Evolutionary conservation across 2,329 filamentous ascomycete species (phyloP).

Genomic region (Akanthomyces uredinophilus): DNA sequence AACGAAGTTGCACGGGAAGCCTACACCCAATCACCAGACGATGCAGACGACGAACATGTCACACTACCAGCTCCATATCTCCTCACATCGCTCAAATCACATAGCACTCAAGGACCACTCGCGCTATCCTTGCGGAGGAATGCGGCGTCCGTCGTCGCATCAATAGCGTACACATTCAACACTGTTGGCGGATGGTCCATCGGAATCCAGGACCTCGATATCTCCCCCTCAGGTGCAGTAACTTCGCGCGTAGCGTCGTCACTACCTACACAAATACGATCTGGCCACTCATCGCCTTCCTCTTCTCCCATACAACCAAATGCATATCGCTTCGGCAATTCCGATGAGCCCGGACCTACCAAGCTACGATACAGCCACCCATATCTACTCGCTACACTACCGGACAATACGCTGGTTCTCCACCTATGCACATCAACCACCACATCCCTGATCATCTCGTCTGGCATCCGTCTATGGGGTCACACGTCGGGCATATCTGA

Average conservation of each 20-base stretch:
- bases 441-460: constrained; percentile 61
- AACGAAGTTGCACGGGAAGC: neutral
- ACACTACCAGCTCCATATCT: constrained; percentile 36
- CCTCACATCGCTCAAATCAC: constrained; percentile 73
- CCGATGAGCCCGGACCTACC: constrained; percentile 44
- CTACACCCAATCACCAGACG: neutral
- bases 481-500: constrained; percentile 87
- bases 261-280: constrained; percentile 26
- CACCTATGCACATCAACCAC: constrained; percentile 74
- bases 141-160: constrained; percentile 62
- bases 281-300: constrained; percentile 17
- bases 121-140: constrained; percentile 76
- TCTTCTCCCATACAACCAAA: constrained; percentile 11
- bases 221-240: constrained; percentile 39
- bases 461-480: constrained; percentile 77
- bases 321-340: constrained; percentile 7
- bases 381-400: constrained; percentile 76
- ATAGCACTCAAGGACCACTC: constrained; percentile 71
- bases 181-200: constrained; percentile 80
- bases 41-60: neutral
- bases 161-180: constrained; percentile 80
- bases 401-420: constrained; percentile 81
- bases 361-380: constrained; percentile 71
- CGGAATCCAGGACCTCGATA: constrained; percentile 82
- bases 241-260: constrained; percentile 34